Conservation (phyloP, 202 grass and related monocot species). For the Thinopyrum obtusiflorum region DNA sequence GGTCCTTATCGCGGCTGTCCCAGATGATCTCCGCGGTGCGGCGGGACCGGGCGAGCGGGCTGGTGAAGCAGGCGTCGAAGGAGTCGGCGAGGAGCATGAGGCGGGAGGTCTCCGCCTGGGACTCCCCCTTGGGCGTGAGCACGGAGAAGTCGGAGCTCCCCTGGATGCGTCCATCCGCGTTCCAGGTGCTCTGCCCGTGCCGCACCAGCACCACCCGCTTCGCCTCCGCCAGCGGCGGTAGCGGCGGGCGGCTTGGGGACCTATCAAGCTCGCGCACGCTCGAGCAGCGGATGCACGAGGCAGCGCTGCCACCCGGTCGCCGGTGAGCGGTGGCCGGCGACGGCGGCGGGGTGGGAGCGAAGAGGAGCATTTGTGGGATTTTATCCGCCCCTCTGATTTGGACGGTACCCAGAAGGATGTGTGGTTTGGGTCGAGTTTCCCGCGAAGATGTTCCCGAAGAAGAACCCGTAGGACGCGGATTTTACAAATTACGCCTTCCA, state of each 20-base stretch:
- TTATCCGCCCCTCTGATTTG: background rate
- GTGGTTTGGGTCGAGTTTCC: constrained; percentile 18
- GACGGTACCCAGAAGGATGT: background rate
- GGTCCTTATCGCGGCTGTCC: constrained; percentile 44
- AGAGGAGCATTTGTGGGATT: constrained; percentile 25
- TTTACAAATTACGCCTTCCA: too few relatives aligned
- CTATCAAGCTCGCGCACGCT: constrained; percentile 43
- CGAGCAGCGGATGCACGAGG: constrained; percentile 31
- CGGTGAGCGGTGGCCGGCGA: constrained; percentile 19
- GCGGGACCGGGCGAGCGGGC: constrained; percentile 74
- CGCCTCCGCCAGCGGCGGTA: constrained; percentile 50
- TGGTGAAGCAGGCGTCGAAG: constrained; percentile 92
- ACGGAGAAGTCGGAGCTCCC: constrained; percentile 86
- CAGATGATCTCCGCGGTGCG: constrained; percentile 96
- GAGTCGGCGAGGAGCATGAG: constrained; percentile 79
- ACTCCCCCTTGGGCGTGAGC: constrained; percentile 85
- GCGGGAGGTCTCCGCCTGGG: constrained; percentile 85
- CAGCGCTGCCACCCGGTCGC: background rate
- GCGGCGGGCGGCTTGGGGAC: constrained; percentile 6
- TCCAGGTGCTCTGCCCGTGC: constrained; percentile 99
- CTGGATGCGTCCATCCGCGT: constrained; percentile 90
- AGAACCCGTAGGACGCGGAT: background rate
- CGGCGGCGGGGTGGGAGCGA: constrained; percentile 7
- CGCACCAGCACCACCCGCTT: constrained; percentile 92
- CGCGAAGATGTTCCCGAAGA: constrained; percentile 5